Base-by-base conservation (phyloP, 106 monocot genomes). In the Dactylorhiza incarnata region DNA sequence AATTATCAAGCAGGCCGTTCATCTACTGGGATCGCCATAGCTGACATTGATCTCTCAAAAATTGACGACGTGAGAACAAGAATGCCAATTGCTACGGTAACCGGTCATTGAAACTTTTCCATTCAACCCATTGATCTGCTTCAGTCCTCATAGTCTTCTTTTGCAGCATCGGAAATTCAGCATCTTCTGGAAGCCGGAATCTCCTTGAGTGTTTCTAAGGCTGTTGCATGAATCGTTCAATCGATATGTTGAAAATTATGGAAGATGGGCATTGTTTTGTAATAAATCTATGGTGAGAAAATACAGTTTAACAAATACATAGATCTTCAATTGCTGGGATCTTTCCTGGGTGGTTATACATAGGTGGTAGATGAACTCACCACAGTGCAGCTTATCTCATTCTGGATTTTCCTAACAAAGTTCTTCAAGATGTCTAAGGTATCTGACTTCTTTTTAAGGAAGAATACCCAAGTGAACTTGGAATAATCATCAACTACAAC, bases 61-160 rank as follows among this genome's bases (percentile, higher is more conserved):
- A 81, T 90, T 53, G 90, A 92, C 68, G 54, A 88, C 68, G 88
- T 95, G 58, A 86, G 92, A 75, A 87, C 86, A 20, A 88, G 78
- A 80, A 95, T 95, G 88, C 95, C 92, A 22, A 88, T 95, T 43
- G 74, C 80, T 55, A 72, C 80, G 83, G 95, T 92, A 83, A 44
- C 0, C 4, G 5, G 13, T 5, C 45, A 8, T 69, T 69, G 17
- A 6, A 45, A 68, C 37, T 2, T 43, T 17, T 45, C 45, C 9
- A 26, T 23, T 69, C 5, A 45, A 9, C 5, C 7, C 69, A 1
- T 17, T 46, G 2, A 65, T 65, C 3, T 25, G 0, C 0, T 26
- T 65, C 25, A 25, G 6, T 19, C 0, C 65, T 69, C 4, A 45
- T 69, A 13, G 44, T 69, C 45, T 69, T 16, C 69, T 69, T 69